phyloP scores from a whole-genome alignment of 495 filamentous ascomycete genomes.

The Thozetella sp. region DNA sequence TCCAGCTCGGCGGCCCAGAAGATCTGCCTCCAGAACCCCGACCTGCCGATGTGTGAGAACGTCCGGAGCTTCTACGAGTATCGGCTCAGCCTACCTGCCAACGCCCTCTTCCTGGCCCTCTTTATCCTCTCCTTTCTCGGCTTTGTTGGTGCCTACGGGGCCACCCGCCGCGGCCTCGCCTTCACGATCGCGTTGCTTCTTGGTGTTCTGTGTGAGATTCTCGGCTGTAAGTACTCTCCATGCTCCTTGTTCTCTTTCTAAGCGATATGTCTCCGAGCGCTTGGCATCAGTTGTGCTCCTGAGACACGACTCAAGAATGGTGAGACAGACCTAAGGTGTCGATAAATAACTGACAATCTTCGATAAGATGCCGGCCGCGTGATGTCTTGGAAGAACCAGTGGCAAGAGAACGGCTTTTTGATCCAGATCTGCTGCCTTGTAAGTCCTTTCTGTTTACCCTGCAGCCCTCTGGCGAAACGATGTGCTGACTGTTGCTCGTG shows the following conservation, averaged over 20 bases:
- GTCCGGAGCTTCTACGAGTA: constrained; percentile 42
- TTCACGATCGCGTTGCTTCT: constrained; percentile 42
- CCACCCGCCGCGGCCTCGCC: constrained; percentile 28
- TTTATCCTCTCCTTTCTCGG: constrained; percentile 37
- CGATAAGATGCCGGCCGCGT: constrained; percentile 42
- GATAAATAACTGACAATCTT: too few relatives aligned
- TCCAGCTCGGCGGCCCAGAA: neutral
- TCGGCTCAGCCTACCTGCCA: constrained; percentile 37
- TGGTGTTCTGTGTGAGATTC: constrained; percentile 41
- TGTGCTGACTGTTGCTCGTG: too few relatives aligned
- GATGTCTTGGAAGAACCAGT: constrained; percentile 41
- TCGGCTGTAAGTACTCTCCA: too few relatives aligned
- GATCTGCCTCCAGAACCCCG: constrained; percentile 13
- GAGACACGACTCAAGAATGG: too few relatives aligned
- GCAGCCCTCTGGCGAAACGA: too few relatives aligned
- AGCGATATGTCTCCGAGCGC: too few relatives aligned
- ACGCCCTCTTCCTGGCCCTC: constrained; percentile 42
- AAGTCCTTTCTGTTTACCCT: too few relatives aligned
- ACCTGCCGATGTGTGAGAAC: constrained; percentile 10
- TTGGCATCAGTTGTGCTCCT: too few relatives aligned
- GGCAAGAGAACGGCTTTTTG: constrained; percentile 40
- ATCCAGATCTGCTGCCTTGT: constrained; percentile 62
- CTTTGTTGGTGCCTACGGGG: constrained; percentile 41
- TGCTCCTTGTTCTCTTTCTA: too few relatives aligned
- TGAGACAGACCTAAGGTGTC: too few relatives aligned